phyloP scores from a whole-genome alignment of 106 monocot genomes.

The Dendrobium huoshanense region DNA sequence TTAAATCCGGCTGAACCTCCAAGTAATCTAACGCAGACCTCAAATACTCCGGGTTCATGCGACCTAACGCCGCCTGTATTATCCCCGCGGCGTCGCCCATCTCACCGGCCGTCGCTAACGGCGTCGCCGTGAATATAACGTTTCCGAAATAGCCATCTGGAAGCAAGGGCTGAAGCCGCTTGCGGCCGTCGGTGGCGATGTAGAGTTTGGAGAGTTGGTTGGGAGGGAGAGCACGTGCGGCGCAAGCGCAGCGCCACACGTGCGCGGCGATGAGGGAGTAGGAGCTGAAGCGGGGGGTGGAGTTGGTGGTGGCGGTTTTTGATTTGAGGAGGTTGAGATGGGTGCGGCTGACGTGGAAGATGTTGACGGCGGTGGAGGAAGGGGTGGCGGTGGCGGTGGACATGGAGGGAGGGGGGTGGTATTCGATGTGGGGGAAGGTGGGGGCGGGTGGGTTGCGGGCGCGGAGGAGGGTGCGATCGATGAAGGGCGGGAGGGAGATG shows the following conservation, averaged over 20 bases:
- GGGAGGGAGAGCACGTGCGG: conserved; percentile 54
- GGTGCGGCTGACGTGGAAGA: conserved; percentile 49
- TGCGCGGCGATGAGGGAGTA: conserved; percentile 71
- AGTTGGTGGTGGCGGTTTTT: conserved; percentile 5
- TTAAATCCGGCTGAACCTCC: conserved; percentile 73
- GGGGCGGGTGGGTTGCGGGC: conserved; percentile 64
- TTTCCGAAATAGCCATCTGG: conserved; percentile 88
- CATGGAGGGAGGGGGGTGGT: conserved; percentile 82
- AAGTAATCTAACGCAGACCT: conserved; percentile 75
- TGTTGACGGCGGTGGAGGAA: conserved; percentile 32
- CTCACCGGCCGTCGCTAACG: conserved; percentile 47
- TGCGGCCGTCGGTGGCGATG: conserved; percentile 78
- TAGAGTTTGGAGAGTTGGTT: conserved; percentile 77
- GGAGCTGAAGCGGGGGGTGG: conserved; percentile 24
- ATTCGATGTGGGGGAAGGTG: conserved; percentile 74
- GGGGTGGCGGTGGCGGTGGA: not conserved
- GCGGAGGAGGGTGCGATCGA: conserved; percentile 73
- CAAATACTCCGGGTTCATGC: conserved; percentile 77
- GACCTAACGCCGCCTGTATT: conserved; percentile 43
- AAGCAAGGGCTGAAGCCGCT: conserved; percentile 43
- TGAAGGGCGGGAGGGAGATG: conserved; percentile 57
- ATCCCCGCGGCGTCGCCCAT: conserved; percentile 25
- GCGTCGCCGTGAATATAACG: conserved; percentile 91
- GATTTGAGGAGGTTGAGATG: conserved; percentile 37
- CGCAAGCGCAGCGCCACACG: conserved; percentile 68